Evolutionary conservation across 495 filamentous ascomycete species (phyloP).

Genomic region (Penicillium nucicola): DNA sequence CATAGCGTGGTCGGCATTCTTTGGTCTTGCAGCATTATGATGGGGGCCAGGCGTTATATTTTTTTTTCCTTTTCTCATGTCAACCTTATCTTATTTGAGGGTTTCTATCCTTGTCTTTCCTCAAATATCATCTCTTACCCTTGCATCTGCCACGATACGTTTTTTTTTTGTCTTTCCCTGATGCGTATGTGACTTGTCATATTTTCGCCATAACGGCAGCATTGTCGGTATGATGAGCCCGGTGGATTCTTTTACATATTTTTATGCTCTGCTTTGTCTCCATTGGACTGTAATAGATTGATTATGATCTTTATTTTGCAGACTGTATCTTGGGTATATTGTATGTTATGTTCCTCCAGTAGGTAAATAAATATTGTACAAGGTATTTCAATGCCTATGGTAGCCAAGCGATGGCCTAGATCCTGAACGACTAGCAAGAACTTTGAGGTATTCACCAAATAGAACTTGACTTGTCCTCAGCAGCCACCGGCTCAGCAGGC

Average conservation of each 20-base stretch:
- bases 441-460: neutral
- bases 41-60: slow-evolving; percentile 31
- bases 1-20: slow-evolving; percentile 47
- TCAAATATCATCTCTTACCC: slow-evolving; percentile 2
- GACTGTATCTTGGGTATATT: neutral
- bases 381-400: no score
- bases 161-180: slow-evolving; percentile 3
- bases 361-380: no score
- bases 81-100: slow-evolving; percentile 7
- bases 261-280: neutral
- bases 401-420: no score
- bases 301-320: slow-evolving; percentile 2
- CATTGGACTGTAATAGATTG: slow-evolving; percentile 9
- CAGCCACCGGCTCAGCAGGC: neutral
- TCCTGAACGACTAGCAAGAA: no score
- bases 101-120: neutral
- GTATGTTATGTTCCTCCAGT: no score
- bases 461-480: neutral
- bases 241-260: slow-evolving; percentile 2
- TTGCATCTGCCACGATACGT: slow-evolving; percentile 8
- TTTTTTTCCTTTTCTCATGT: slow-evolving; percentile 17
- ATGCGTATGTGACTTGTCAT: neutral
- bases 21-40: slow-evolving; percentile 39
- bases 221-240: neutral
- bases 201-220: neutral